A percentile compares a stretch with the other conserved stretches of the same genome.
phyloP scores from a whole-genome alignment of 116 monocot genomes.

The Iris pallida region DNA sequence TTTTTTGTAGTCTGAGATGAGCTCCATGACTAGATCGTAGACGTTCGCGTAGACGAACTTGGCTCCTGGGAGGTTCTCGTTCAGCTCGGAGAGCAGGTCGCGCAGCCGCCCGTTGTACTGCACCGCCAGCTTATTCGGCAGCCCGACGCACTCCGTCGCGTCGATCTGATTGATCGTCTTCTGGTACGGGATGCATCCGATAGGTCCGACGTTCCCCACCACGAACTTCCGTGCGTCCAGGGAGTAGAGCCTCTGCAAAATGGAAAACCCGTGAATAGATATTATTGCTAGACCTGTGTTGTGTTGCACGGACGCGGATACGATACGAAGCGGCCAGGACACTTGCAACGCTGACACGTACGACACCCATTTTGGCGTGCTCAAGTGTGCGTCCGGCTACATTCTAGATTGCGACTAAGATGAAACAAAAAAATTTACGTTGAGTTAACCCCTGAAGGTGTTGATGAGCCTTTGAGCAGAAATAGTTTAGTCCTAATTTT shows the following conservation, averaged over 20 bases:
- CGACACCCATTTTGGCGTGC: too few relatives aligned
- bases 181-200: conserved; percentile 94
- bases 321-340: too few relatives aligned
- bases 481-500: too few relatives aligned
- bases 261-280: too few relatives aligned
- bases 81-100: conserved; percentile 52
- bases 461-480: too few relatives aligned
- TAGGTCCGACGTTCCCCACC: conserved; percentile 73
- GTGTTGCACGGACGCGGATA: too few relatives aligned
- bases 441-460: too few relatives aligned
- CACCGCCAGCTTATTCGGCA: conserved; percentile 63
- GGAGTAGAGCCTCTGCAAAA: conserved; percentile 53
- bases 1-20: conserved; percentile 53
- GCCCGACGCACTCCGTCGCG: conserved; percentile 49
- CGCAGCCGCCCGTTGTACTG: conserved; percentile 58
- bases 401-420: too few relatives aligned
- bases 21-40: conserved; percentile 70
- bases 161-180: conserved; percentile 56
- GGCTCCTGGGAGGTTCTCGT: conserved; percentile 66
- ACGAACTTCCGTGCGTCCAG: conserved; percentile 79
- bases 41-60: conserved; percentile 81
- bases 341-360: too few relatives aligned
- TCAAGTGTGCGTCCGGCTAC: too few relatives aligned
- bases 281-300: too few relatives aligned
- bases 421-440: too few relatives aligned